Conservation (phyloP, 2,329 filamentous ascomycete genomes). For the Westerdykella ornata region DNA sequence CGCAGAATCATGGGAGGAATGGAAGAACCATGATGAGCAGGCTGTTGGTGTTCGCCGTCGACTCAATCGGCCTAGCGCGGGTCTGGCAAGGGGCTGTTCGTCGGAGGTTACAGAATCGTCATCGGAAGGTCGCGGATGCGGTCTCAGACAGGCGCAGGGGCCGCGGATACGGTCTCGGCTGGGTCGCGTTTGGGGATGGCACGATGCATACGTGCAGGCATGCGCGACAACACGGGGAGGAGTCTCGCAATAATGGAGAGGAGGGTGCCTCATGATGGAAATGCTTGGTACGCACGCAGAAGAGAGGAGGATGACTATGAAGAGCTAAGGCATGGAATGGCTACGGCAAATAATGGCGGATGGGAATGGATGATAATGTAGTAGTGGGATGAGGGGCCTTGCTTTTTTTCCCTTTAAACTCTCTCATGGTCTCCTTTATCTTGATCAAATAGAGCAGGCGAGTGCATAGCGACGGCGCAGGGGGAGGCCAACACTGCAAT, state of each 20-base stretch:
- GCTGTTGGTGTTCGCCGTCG: too few relatives aligned
- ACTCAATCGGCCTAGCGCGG: too few relatives aligned
- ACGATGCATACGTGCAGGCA: background rate
- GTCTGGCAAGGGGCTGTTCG: too few relatives aligned
- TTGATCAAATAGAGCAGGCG: too few relatives aligned
- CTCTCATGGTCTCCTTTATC: too few relatives aligned
- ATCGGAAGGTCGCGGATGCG: conserved; percentile 15
- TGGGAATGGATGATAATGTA: too few relatives aligned
- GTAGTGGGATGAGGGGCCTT: too few relatives aligned
- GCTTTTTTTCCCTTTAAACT: too few relatives aligned
- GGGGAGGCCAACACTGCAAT: background rate
- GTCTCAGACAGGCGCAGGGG: conserved; percentile 13
- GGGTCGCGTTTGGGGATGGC: conserved; percentile 22
- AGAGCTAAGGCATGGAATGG: background rate
- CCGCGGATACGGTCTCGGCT: conserved; percentile 20
- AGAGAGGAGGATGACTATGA: background rate
- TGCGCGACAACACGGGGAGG: too few relatives aligned
- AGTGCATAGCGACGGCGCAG: conserved; percentile 28
- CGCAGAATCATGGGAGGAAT: background rate
- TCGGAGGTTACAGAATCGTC: background rate
- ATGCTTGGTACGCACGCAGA: conserved; percentile 2
- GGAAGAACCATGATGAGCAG: background rate
- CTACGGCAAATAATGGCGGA: too few relatives aligned
- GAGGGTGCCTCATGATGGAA: conserved; percentile 3
- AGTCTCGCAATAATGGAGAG: background rate